Evolutionary conservation across 306 rosid species (phyloP).

Genomic region (Phaseolus lunatus): DNA sequence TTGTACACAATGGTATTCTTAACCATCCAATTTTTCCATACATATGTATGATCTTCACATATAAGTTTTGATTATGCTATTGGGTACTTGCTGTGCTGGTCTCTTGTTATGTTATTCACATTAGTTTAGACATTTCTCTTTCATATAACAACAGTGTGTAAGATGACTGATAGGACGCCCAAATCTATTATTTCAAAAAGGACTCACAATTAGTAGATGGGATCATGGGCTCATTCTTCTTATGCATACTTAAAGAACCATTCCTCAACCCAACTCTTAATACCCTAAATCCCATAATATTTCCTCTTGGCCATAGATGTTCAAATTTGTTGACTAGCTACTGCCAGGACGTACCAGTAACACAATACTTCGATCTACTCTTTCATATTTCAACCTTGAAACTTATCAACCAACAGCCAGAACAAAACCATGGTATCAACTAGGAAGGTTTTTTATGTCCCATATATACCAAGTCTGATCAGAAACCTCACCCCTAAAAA

Average conservation of each 20-base stretch:
- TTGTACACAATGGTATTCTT: not conserved
- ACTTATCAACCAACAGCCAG: constrained; percentile 2
- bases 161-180: constrained; percentile 5
- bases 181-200: constrained; percentile 9
- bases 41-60: not conserved
- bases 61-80: constrained; percentile 11
- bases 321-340: constrained; percentile 9
- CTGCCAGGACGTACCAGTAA: constrained; percentile 1
- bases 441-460: not conserved
- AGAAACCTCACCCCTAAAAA: not conserved
- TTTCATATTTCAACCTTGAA: constrained; percentile 21
- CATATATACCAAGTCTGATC: constrained; percentile 20
- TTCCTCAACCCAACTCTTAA: not conserved
- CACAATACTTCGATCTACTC: not conserved
- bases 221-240: not conserved
- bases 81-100: not conserved
- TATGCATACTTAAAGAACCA: not conserved
- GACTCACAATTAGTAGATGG: not conserved
- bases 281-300: not conserved
- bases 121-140: not conserved
- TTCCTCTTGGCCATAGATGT: not conserved
- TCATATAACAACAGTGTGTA: not conserved
- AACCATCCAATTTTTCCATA: not conserved
- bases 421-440: not conserved
- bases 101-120: not conserved